Base-by-base conservation (phyloP, 2,329 filamentous ascomycete species). In the Trichoderma hamatum region DNA sequence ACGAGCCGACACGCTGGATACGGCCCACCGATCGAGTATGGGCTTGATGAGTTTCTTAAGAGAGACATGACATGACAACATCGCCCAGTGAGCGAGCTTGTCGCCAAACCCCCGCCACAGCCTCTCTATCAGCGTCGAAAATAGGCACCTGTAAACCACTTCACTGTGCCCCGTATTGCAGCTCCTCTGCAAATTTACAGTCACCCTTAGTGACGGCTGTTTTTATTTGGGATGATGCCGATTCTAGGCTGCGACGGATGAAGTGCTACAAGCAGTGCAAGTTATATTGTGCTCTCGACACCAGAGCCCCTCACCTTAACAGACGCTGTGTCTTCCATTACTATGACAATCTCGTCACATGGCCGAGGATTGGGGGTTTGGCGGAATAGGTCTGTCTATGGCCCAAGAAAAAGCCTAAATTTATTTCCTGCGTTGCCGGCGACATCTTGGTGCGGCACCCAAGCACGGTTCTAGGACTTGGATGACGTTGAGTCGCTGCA, bases 1-100 rank as follows among this genome's bases (percentile, higher is more conserved):
- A 51, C 52, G 63, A 67, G 63, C 54, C 54, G 63, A 49, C 54
- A 67, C 39, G 52, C 49, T 58, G 63, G 34, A 36, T 58, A 19
- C 51, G 62, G 34, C 62, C 51, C 62, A 54, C 51, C 34, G 36
- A 66, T 21, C 39, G 21, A 58, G 54, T 24, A 51, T 30, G 63
- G 63, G 39, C 34, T 59, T 13, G 34, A 26, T 67, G 28, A 30
- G 54, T 28, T 56, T 36, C 21, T n/a, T 5, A 30, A 49, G 30
- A 13, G 55, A 51, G 39, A 51, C 63, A 58, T 59, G 62, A 46
- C 26, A 56, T 43, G 9, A 28, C 49, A 34, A 19, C 34, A 55
- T 55, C 52, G 24, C 19, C 52, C 52, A n/a, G 36, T 46, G 52
- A 39, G 34, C 51, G 63, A 30, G 36, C 24, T 21, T 36, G 51